Evolutionary conservation across 305 asterid genomes (phyloP).

Genomic region (Solanum hybrid): DNA sequence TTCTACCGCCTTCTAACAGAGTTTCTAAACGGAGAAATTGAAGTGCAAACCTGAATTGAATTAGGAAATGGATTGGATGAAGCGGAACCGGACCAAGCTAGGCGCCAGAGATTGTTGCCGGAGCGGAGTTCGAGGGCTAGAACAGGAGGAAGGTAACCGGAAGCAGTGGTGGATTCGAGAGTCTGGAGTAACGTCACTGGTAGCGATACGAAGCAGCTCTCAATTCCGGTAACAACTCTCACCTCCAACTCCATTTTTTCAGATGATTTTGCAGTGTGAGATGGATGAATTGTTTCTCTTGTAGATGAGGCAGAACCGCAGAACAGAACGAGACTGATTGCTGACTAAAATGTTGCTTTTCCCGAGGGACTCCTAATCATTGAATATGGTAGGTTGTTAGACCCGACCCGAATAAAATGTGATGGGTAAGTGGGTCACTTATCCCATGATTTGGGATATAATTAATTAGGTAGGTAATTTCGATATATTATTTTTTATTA

Average conservation of each 20-base stretch:
- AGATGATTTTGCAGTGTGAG: neutral
- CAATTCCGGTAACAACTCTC: slow-evolving; percentile 62
- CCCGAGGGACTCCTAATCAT: neutral
- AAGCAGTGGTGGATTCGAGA: slow-evolving; percentile 42
- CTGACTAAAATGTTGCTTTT: neutral
- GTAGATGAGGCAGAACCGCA: neutral
- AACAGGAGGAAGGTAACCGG: slow-evolving; percentile 75
- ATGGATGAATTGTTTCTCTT: neutral
- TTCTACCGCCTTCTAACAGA: neutral
- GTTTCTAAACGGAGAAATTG: neutral
- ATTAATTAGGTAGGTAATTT: neutral
- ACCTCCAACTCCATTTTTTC: slow-evolving; percentile 77
- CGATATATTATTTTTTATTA: neutral
- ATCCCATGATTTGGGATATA: neutral
- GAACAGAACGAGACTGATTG: neutral
- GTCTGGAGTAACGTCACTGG: slow-evolving; percentile 73
- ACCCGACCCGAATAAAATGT: neutral
- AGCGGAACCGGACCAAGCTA: slow-evolving; percentile 89
- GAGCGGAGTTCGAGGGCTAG: slow-evolving; percentile 75
- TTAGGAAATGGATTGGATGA: slow-evolving; percentile 58
- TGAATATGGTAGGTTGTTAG: neutral
- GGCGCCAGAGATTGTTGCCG: slow-evolving; percentile 43
- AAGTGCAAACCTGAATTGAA: slow-evolving; percentile 55
- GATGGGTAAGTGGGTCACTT: neutral
- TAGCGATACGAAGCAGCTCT: slow-evolving; percentile 72